phyloP scores from a whole-genome alignment of 805 yeast genomes.

The Sugiyamaella americana region DNA sequence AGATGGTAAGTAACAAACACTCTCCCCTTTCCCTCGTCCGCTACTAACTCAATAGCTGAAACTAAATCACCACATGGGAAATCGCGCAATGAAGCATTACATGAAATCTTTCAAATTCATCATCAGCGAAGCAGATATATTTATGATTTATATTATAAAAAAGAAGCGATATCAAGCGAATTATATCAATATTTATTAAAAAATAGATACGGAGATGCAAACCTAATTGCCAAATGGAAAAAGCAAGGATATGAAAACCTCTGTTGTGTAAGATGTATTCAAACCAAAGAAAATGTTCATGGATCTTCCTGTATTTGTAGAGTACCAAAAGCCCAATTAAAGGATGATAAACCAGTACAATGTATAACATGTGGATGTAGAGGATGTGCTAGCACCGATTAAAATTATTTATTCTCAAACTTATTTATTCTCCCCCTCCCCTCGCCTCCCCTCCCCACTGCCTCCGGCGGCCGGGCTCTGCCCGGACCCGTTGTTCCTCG shows the following conservation, averaged over 20 bases:
- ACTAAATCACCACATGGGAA: slow-evolving; percentile 37
- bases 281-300: slow-evolving; percentile 53
- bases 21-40: neutral
- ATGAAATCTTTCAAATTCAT: slow-evolving; percentile 65
- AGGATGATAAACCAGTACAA: slow-evolving; percentile 37
- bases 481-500: neutral
- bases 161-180: slow-evolving; percentile 58
- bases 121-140: slow-evolving; percentile 74
- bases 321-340: slow-evolving; percentile 58
- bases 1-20: slow-evolving; percentile 28
- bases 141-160: slow-evolving; percentile 64
- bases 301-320: slow-evolving; percentile 76
- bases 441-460: too few relatives aligned
- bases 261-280: slow-evolving; percentile 78
- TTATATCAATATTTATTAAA: slow-evolving; percentile 69
- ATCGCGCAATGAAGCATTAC: slow-evolving; percentile 49
- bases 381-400: slow-evolving; percentile 78
- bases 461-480: neutral
- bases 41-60: slow-evolving; percentile 30
- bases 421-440: too few relatives aligned
- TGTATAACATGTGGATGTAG: slow-evolving; percentile 81
- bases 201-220: slow-evolving; percentile 59
- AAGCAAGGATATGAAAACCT: slow-evolving; percentile 80
- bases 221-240: slow-evolving; percentile 78
- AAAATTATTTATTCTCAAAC: neutral